phyloP scores from a whole-genome alignment of 192 early-diverging fungal genomes.

The Coemansia sp. region DNA sequence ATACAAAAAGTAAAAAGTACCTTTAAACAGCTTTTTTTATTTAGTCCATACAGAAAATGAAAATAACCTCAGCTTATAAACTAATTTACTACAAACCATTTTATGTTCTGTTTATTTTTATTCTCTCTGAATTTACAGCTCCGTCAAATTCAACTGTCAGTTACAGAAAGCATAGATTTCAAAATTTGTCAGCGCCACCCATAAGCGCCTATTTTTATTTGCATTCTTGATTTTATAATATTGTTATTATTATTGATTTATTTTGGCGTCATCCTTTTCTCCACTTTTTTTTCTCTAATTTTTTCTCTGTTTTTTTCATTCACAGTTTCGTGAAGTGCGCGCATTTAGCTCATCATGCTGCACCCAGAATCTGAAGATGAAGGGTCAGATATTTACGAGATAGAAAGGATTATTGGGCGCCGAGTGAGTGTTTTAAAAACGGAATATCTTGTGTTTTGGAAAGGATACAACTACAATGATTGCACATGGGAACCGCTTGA shows the following conservation, averaged over 20 bases:
- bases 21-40: too few species aligned
- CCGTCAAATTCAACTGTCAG: too few species aligned
- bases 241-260: neutral
- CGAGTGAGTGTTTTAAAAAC: slow-evolving; percentile 22
- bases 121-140: too few species aligned
- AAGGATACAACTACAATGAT: neutral
- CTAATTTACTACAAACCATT: too few species aligned
- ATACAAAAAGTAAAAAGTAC: too few species aligned
- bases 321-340: neutral
- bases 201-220: neutral
- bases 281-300: neutral
- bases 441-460: slow-evolving; percentile 22
- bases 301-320: neutral
- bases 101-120: too few species aligned
- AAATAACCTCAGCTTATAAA: too few species aligned
- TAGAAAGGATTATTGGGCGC: slow-evolving; percentile 43
- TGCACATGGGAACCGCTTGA: neutral
- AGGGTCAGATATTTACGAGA: slow-evolving; percentile 22
- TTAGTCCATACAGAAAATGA: too few species aligned
- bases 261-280: neutral
- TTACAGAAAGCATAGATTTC: too few species aligned
- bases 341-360: neutral
- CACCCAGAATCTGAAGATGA: neutral
- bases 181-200: neutral
- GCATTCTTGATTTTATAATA: too few species aligned